Evolutionary conservation across 2,329 filamentous ascomycete species (phyloP).

Genomic region (Pyrenochaeta sp.): DNA sequence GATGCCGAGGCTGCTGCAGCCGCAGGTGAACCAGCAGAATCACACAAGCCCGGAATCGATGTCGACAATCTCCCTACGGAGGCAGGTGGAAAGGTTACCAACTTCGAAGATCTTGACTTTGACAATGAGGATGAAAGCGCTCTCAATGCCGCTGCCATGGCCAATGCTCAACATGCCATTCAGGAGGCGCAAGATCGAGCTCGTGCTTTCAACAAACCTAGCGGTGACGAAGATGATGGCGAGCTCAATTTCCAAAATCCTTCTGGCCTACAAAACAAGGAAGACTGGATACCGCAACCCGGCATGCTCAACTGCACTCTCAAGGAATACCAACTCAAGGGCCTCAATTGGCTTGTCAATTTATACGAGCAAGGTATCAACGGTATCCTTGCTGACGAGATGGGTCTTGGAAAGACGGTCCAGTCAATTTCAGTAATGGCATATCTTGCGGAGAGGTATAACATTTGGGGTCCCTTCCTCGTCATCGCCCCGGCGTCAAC

Average conservation of each 20-base stretch:
- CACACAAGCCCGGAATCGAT: slow-evolving; percentile 56
- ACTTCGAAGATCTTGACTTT: slow-evolving; percentile 94
- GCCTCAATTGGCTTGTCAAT: slow-evolving; percentile 99
- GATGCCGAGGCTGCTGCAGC: slow-evolving; percentile 66
- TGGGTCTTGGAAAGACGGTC: slow-evolving; percentile 99
- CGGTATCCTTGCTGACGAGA: slow-evolving; percentile 97
- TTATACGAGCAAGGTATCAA: slow-evolving; percentile 99
- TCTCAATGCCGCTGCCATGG: slow-evolving; percentile 84
- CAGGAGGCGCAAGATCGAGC: slow-evolving; percentile 94
- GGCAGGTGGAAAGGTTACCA: slow-evolving; percentile 77
- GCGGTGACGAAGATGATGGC: slow-evolving; percentile 71
- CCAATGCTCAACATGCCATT: slow-evolving; percentile 95
- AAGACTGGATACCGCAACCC: slow-evolving; percentile 81
- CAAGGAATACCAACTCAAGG: slow-evolving; percentile 99
- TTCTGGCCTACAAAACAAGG: slow-evolving; percentile 90
- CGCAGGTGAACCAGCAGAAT: slow-evolving; percentile 49
- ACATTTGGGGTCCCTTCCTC: slow-evolving; percentile 97
- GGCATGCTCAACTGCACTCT: slow-evolving; percentile 92
- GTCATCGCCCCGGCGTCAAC: slow-evolving; percentile 97
- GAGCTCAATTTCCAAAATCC: slow-evolving; percentile 99
- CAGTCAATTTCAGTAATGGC: slow-evolving; percentile 99
- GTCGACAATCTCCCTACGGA: slow-evolving; percentile 58
- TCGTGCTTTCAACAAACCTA: slow-evolving; percentile 83
- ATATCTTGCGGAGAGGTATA: slow-evolving; percentile 95
- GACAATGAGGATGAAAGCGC: slow-evolving; percentile 91